Base-by-base conservation (phyloP, 805 yeast species). In the Cyberlindnera mississippiensis region DNA sequence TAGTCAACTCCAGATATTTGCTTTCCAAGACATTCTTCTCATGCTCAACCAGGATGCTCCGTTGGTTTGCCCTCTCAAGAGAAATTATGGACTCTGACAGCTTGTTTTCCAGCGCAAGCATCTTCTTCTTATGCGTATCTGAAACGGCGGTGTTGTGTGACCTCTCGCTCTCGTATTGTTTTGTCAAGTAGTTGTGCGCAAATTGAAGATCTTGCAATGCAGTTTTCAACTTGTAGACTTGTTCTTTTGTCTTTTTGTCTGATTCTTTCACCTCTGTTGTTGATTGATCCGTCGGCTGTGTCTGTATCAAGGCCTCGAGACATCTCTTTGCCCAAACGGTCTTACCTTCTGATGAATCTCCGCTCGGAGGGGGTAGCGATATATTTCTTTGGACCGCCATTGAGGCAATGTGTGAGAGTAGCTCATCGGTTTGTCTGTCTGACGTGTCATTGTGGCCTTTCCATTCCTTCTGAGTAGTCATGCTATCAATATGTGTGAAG, bases 141-240 rank as follows among this genome's bases (percentile, higher is more conserved):
- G 81, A 71, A 3, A 75, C 65, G 44, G 72, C 72, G 38, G 68
- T 59, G 42, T 80, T 76, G 45, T 73, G 75, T 13, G 72, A 72
- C 42, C 84, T 69, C 41, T 84, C 85, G 45, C 78, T 76, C 49
- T 81, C 85, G 52, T 73, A 84, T 51, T 82, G 85, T 54, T 78
- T 77, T 2, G 82, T 72, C 41, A 84, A 63, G 55, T 81, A 84
- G 45, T 72, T 78, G 59, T 83, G 88, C 3, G 88, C 83, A 56
- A 84, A 75, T 49, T 82, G 80, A 39, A 84, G 66, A 57, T 84
- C 93, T 42, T 70, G 73, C 37, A 84, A 64, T 0, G 89, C 88
- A 0, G 83, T 76, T 48, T 70, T 72, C 52, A 75, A 64, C 16
- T 45, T 39, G 17, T 51, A 29, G 7, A 53, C 53, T 11, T 48